Conservation (phyloP, 495 filamentous ascomycete species). For the Penicillium nucicola region DNA sequence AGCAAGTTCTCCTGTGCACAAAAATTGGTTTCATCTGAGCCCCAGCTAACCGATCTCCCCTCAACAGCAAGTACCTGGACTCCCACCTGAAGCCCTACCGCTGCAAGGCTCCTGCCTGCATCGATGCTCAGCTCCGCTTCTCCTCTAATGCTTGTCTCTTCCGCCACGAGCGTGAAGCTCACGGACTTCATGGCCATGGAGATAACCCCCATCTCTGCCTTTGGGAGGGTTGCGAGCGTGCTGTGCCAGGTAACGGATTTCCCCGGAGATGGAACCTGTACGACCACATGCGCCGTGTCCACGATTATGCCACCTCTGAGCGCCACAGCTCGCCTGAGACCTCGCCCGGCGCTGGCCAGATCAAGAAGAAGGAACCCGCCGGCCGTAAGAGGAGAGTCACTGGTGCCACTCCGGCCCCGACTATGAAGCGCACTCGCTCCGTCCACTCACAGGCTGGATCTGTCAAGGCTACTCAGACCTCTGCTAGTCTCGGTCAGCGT, state of each 20-base stretch:
- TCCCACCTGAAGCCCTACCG: slow-evolving; percentile 92
- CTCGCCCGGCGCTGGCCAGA: slow-evolving; percentile 26
- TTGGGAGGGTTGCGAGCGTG: slow-evolving; percentile 79
- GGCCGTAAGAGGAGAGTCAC: slow-evolving; percentile 41
- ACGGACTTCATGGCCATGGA: slow-evolving; percentile 91
- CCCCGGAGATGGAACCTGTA: slow-evolving; percentile 88
- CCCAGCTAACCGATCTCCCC: slow-evolving; percentile 30
- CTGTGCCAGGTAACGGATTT: slow-evolving; percentile 77
- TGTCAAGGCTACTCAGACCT: slow-evolving; percentile 32
- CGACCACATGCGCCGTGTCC: slow-evolving; percentile 93
- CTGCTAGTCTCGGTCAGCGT: slow-evolving; percentile 40
- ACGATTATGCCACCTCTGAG: slow-evolving; percentile 65
- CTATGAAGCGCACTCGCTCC: slow-evolving; percentile 48
- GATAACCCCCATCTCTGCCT: slow-evolving; percentile 85
- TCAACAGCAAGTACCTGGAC: slow-evolving; percentile 83
- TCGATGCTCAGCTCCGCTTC: slow-evolving; percentile 67
- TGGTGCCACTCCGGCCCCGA: slow-evolving; percentile 34
- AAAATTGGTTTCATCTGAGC: not conserved
- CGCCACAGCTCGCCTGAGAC: slow-evolving; percentile 44
- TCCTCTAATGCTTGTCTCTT: slow-evolving; percentile 94
- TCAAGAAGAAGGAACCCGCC: slow-evolving; percentile 42
- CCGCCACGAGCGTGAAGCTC: slow-evolving; percentile 89
- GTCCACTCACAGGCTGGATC: slow-evolving; percentile 37
- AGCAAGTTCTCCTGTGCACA: slow-evolving; percentile 57
- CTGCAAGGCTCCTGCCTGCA: slow-evolving; percentile 77